Evolutionary conservation across 495 filamentous ascomycete species (phyloP), one percentile per base, ranked within the genome.

Genomic region (Ascodesmis nigricans): DNA sequence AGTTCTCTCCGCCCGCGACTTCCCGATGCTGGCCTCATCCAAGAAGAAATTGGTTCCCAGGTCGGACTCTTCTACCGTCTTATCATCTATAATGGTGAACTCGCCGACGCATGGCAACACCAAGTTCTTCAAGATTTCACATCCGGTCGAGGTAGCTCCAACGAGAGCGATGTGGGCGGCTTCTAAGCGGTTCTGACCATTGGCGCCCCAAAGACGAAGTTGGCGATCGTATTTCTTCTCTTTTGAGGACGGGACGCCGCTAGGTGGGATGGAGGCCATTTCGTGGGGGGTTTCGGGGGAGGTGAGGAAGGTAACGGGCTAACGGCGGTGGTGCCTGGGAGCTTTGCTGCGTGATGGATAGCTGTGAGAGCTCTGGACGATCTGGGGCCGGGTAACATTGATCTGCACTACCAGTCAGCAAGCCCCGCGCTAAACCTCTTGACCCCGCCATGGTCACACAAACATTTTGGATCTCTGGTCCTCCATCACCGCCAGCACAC

Each of bases 21-120:
- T 72, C 11, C 83, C 83, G 29, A 92, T 47, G 35, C 71, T 73
- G 15, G 64, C 58, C 43, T 78, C 69, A 40, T 91, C 79, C 6
- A 95, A 60, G 42, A 99, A 95, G 65, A 99, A 99, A 55, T 95
- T 95, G 37, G 91, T 75, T 2, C 87, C 87, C 26, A 95, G 54
- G 46, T 99, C 90, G 7, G 67, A 60, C 40, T 93, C 79, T 0
- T 60, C 63, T 13, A 99, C 83, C 6, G 59, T 54, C 0, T 69
- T 66, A 6, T 75, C 69, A 48, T 99, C 87, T 29, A 81, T 70
- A 39, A 99, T 91, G 2, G 78, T 90, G 52, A 92, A 93, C n/a
- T 73, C 71, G 8, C 90, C 87, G 49, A 95, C 74, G 19, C 84
- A 79, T 74, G 87, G 87, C 28, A 99, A 57, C 1, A 95, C 76